Base-by-base conservation (phyloP, 352 stramenopile species). In the Plasmopara halstedii region DNA sequence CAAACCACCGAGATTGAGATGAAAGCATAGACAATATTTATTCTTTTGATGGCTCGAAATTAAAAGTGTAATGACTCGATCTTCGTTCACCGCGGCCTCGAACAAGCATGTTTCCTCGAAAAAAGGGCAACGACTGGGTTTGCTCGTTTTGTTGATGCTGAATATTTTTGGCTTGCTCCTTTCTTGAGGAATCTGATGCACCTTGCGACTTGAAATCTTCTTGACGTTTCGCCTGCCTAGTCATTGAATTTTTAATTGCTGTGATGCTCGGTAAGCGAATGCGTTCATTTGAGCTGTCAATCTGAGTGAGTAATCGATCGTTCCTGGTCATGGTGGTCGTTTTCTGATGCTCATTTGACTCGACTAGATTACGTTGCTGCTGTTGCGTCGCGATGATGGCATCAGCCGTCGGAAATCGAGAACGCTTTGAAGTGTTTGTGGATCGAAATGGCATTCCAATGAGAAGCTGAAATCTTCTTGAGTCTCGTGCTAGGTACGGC, bases 21-120 rank as follows among this genome's bases (percentile, higher is more conserved):
- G 64, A 42, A 62, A 42, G 57, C 31, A 33, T 74, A 69, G 42
- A 49, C 34, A 53, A 35, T 63, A 69, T 62, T 64, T 56, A 55
- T 53, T 58, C 35, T 53, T 50, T 53, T 34, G 20, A 42, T 26
- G 25, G 9, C 26, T 27, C 32, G 36, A 34, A 21, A 45, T 57
- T 67, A 36, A 57, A 76, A 29, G 56, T 31, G 40, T 72, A 72
- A 50, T 71, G 53, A 22, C 64, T 72, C n/a, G 64, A 57, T 32
- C 64, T 58, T 38, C 65, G 46, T 50, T 77, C 74, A 23, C 68
- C 56, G 18, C 74, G 63, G 18, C 73, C 73, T 56, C 64, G 49
- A 26, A 86, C 70, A 25, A 78, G 46, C 59, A 88, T 73, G 45
- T 82, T 84, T 17, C 74, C 74, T 2, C 68, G 62, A 58, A 85